Base-by-base conservation (phyloP, 2,329 filamentous ascomycete species). In the Trichoderma sp. region DNA sequence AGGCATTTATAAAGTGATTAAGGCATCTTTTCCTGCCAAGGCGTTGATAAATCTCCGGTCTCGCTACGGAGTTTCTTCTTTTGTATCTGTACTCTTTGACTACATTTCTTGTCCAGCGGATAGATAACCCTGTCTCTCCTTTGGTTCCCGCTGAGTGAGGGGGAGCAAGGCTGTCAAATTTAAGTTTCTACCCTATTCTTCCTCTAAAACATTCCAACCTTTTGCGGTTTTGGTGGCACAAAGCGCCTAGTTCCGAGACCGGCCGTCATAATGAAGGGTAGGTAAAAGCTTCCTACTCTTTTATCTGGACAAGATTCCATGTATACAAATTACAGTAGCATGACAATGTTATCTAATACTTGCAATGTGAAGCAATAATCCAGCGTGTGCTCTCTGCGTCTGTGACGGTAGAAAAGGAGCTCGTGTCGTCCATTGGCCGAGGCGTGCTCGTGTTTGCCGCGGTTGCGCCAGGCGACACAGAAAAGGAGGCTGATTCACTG, bases 371-470 rank as follows among this genome's bases (percentile, higher is more conserved):
- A 98, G 96, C 94, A 69, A 93, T 99, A 73, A 85, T 98, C 68
- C 96, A 99, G 83, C 90, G 96, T 75, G 96, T 99, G 66, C 90
- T 97, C 73, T 98, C 95, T 57, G 95, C 95, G 73, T 98, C 95
- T 8, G 96, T 99, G 77, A 96, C 94, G 1, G 95, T 99, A 67
- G 95, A 99, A 79, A 92, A 93, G 79, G 88, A 97, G 80, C 84
- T 97, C 34, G 89, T 99, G 60, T 98, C 96, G 1, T 93, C 92
- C 3, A 98, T 99, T 77, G 93, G 94, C 73, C 93, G 92, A 82
- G 96, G 96, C 34, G 84, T 99, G 57, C 86, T 99, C 7, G 94
- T 98, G 36, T 92, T 99, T 80, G 95, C 95, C 26, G 96, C 95
- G 30, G 90, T 99, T 57, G 94, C 92, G 36, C 95, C 94, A 53